A percentile compares a stretch with the other conserved stretches of the same genome.
Conservation (phyloP, 1,284 basidiomycete genomes). For the Sparassis latifolia region DNA sequence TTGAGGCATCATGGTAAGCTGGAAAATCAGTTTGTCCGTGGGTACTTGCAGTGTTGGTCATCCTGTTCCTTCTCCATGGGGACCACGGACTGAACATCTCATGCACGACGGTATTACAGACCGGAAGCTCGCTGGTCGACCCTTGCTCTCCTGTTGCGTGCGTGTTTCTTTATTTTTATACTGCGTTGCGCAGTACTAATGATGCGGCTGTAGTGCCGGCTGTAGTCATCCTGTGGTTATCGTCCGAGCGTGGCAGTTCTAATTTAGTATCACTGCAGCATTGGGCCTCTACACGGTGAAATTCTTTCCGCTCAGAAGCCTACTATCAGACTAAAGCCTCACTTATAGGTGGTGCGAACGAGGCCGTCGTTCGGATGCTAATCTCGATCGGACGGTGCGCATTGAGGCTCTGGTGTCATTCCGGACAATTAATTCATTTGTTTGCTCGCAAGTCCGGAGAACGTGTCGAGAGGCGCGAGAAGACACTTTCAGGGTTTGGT, state of each 20-base stretch:
- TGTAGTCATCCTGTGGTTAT: conserved; percentile 64
- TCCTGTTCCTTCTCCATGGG: conserved; percentile 81
- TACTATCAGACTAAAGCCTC: neutral
- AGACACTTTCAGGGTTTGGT: conserved; percentile 81
- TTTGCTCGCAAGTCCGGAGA: conserved; percentile 50
- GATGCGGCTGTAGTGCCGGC: conserved; percentile 46
- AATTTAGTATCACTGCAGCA: conserved; percentile 19
- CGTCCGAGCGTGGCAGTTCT: no score
- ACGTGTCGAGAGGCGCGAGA: conserved; percentile 83
- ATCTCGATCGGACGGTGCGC: conserved; percentile 72
- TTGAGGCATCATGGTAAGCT: no score
- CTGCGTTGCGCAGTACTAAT: neutral
- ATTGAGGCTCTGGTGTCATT: conserved; percentile 15
- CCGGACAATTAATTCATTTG: neutral
- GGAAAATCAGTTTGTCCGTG: no score
- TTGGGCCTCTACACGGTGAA: conserved; percentile 74
- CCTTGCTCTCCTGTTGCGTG: conserved; percentile 81
- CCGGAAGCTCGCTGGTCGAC: conserved; percentile 81
- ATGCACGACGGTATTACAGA: conserved; percentile 79
- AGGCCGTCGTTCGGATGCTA: conserved; percentile 87
- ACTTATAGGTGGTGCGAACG: conserved; percentile 68
- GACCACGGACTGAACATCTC: conserved; percentile 86
- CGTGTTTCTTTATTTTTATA: conserved; percentile 9
- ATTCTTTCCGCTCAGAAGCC: neutral
- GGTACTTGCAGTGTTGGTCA: no score